phyloP scores from a whole-genome alignment of 345 rosid species.

The Abelmoschus esculentus region DNA sequence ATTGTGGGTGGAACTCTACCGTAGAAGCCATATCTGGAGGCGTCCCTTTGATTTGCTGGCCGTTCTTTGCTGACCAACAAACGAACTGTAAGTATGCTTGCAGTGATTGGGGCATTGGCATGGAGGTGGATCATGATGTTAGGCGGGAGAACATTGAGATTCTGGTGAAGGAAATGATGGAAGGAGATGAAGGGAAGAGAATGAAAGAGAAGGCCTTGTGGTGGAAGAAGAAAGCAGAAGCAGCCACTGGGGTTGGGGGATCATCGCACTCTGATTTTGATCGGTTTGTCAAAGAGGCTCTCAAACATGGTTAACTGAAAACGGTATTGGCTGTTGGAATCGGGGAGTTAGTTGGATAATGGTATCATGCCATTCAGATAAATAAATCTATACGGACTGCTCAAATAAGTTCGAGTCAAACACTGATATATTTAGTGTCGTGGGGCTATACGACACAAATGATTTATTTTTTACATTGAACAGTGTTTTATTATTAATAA shows the following conservation, averaged over 20 bases:
- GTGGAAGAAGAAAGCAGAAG: conserved; percentile 27
- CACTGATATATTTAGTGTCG: too few species aligned
- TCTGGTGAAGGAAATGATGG: conserved; percentile 21
- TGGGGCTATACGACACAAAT: too few species aligned
- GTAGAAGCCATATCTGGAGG: conserved; percentile 22
- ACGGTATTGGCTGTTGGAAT: neutral
- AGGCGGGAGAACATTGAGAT: conserved; percentile 17
- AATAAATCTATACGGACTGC: too few species aligned
- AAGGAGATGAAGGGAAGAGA: conserved; percentile 13
- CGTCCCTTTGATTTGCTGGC: conserved; percentile 28
- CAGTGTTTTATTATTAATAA: too few species aligned
- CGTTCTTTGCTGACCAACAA: conserved; percentile 28
- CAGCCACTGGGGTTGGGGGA: conserved; percentile 21
- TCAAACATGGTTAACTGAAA: neutral
- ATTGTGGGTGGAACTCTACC: conserved; percentile 36
- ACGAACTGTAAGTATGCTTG: conserved; percentile 24
- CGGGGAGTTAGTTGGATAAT: neutral
- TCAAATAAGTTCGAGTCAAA: too few species aligned
- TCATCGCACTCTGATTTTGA: conserved; percentile 14
- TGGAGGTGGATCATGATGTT: conserved; percentile 21
- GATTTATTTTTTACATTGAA: too few species aligned
- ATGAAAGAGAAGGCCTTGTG: conserved; percentile 19
- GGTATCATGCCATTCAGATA: too few species aligned
- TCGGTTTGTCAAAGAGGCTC: conserved; percentile 18
- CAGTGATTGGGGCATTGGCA: conserved; percentile 20